A percentile compares a stretch with the other conserved stretches of the same genome.
Evolutionary conservation across 1,139 yeast genomes (phyloP).

Genomic region (Geotrichum reessii): DNA sequence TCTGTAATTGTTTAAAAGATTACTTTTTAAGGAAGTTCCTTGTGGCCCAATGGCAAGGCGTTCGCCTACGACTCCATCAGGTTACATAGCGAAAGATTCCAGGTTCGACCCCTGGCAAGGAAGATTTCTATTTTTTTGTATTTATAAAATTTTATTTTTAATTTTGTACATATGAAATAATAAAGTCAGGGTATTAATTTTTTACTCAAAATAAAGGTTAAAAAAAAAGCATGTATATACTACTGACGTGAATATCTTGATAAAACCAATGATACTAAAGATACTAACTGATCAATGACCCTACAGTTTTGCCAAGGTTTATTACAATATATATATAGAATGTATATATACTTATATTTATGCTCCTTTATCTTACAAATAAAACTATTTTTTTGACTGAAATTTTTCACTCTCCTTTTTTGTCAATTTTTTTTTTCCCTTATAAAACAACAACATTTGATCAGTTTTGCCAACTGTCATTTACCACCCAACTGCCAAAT

Average conservation of each 20-base stretch:
- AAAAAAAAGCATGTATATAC: too few relatives aligned
- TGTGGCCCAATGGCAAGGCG: slow-evolving; percentile 33
- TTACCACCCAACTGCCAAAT: not conserved
- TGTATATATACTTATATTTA: too few relatives aligned
- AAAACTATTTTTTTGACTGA: not conserved
- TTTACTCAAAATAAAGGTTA: too few relatives aligned
- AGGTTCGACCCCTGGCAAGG: slow-evolving; percentile 39
- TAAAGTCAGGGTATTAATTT: too few relatives aligned
- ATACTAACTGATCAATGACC: too few relatives aligned
- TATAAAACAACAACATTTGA: not conserved
- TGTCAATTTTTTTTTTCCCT: not conserved
- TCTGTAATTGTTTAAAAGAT: not conserved
- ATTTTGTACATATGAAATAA: too few relatives aligned
- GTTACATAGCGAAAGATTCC: slow-evolving; percentile 32
- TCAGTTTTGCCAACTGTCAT: not conserved
- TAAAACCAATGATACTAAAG: too few relatives aligned
- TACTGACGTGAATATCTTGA: too few relatives aligned
- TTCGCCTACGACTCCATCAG: slow-evolving; percentile 26
- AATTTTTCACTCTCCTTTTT: not conserved
- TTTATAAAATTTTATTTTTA: not conserved
- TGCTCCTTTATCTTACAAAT: too few relatives aligned
- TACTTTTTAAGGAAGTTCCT: slow-evolving; percentile 20
- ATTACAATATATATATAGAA: too few relatives aligned
- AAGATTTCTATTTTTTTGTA: slow-evolving; percentile 24
- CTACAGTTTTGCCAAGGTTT: too few relatives aligned